Conservation (phyloP, 2,329 filamentous ascomycete species). For the Falciphora oryzae region DNA sequence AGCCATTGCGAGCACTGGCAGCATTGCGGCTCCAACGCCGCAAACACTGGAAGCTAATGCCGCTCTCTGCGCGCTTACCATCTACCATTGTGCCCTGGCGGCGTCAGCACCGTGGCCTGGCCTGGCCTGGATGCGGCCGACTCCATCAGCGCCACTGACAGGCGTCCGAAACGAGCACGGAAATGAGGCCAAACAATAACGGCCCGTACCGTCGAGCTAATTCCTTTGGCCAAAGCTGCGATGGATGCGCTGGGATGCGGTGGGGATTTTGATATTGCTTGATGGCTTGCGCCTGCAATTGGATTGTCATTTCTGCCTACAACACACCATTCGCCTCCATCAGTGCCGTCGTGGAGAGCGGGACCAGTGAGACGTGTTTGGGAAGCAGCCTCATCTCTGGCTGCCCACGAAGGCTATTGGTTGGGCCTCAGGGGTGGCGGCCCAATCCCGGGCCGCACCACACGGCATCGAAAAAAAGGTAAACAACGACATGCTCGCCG, state of each 20-base stretch:
- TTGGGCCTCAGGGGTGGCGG: not conserved
- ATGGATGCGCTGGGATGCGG: no score
- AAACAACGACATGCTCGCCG: not conserved
- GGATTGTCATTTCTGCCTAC: no score
- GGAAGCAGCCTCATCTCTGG: constrained; percentile 6
- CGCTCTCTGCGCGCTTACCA: not conserved
- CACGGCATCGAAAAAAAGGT: not conserved
- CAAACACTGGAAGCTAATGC: not conserved
- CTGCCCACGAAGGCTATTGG: constrained; percentile 4
- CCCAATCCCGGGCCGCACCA: not conserved
- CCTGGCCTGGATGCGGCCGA: no score
- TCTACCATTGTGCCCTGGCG: not conserved
- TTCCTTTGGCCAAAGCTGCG: not conserved
- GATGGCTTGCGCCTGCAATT: no score
- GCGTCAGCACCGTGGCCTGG: no score
- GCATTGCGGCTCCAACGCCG: no score
- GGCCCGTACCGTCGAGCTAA: not conserved
- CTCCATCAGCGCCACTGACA: no score
- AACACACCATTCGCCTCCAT: no score
- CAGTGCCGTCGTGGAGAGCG: no score
- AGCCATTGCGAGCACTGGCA: no score
- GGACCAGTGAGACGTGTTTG: constrained; percentile 5
- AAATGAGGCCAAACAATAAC: not conserved
- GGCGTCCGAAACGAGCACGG: not conserved
- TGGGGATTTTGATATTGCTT: no score